A percentile compares a stretch with the other conserved stretches of the same genome.
These are phyloP conservation scores for Dipteronia sinensis DNA, from an alignment of 345 rosid species.

Conservation along the genomic window DNA sequence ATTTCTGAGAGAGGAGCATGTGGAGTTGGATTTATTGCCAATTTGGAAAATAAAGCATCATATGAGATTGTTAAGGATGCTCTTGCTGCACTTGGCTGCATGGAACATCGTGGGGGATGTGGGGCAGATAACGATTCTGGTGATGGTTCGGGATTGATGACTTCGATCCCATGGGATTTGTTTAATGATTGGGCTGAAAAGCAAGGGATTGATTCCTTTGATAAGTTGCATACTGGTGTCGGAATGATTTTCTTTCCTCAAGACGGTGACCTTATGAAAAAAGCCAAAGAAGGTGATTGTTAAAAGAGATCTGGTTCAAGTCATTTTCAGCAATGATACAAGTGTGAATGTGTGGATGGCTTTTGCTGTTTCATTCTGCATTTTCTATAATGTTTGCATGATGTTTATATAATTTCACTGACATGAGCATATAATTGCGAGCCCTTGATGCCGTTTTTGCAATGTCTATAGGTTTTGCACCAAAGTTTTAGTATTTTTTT, in stretches of 20 bases:
- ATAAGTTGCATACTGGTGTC: constrained; percentile 87
- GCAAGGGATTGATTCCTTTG: constrained; percentile 75
- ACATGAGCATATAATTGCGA: neutral
- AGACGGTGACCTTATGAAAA: constrained; percentile 55
- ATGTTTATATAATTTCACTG: neutral
- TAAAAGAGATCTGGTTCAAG: constrained; percentile 5
- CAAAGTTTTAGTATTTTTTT: constrained; percentile 4
- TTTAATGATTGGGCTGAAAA: constrained; percentile 76
- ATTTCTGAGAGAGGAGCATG: constrained; percentile 96
- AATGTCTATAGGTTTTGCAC: constrained; percentile 5
- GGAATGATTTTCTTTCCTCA: constrained; percentile 93
- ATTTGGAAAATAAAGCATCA: constrained; percentile 84
- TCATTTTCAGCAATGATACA: constrained; percentile 1
- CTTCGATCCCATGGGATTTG: constrained; percentile 95
- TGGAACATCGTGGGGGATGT: constrained; percentile 99
- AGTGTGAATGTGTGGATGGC: neutral
- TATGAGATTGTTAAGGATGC: constrained; percentile 81
- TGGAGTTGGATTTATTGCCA: constrained; percentile 99
- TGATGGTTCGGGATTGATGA: constrained; percentile 96
- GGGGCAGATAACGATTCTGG: constrained; percentile 99
- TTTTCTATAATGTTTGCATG: neutral
- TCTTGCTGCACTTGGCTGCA: constrained; percentile 90
- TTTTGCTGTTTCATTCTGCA: constrained; percentile 6
- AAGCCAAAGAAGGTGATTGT: constrained; percentile 80
- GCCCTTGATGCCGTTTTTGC: neutral